Conservation (phyloP, 257 asterid genomes). For the Coffea eugenioides region DNA sequence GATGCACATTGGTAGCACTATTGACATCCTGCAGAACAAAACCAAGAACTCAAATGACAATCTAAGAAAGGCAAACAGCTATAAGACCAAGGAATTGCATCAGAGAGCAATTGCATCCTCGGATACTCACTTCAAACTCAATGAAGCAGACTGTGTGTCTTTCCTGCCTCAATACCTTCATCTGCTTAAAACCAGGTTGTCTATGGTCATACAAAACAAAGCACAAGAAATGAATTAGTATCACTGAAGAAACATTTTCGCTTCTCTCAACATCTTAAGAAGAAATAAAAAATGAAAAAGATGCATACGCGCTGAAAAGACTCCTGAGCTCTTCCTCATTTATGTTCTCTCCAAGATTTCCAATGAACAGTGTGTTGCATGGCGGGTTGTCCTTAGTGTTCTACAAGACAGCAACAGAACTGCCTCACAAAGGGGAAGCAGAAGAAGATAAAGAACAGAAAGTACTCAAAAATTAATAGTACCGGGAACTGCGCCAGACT, state of each 20-base stretch:
- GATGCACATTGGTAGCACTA: conserved; percentile 90
- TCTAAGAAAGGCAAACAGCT: conserved; percentile 8
- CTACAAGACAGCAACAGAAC: conserved; percentile 38
- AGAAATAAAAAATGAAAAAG: conserved; percentile 12
- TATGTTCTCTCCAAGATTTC: conserved; percentile 93
- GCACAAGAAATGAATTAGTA: conserved; percentile 11
- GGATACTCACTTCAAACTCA: conserved; percentile 86
- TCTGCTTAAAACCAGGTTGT: conserved; percentile 98
- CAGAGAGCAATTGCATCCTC: conserved; percentile 11
- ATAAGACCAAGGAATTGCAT: background rate
- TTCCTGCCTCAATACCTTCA: conserved; percentile 94
- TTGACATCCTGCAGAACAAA: conserved; percentile 68
- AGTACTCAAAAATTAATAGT: no score
- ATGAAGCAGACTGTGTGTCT: conserved; percentile 99
- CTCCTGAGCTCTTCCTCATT: conserved; percentile 95
- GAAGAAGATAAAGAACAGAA: background rate
- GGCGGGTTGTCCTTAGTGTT: conserved; percentile 97
- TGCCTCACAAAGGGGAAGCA: conserved; percentile 3
- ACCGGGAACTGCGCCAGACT: no score
- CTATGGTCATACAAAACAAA: conserved; percentile 37
- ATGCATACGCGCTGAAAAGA: conserved; percentile 63
- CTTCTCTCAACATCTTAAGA: conserved; percentile 5
- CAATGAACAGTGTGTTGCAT: conserved; percentile 96
- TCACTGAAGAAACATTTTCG: background rate
- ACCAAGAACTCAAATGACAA: conserved; percentile 4